Base-by-base conservation (phyloP, 106 monocot genomes). In the Phalaenopsis equestris region DNA sequence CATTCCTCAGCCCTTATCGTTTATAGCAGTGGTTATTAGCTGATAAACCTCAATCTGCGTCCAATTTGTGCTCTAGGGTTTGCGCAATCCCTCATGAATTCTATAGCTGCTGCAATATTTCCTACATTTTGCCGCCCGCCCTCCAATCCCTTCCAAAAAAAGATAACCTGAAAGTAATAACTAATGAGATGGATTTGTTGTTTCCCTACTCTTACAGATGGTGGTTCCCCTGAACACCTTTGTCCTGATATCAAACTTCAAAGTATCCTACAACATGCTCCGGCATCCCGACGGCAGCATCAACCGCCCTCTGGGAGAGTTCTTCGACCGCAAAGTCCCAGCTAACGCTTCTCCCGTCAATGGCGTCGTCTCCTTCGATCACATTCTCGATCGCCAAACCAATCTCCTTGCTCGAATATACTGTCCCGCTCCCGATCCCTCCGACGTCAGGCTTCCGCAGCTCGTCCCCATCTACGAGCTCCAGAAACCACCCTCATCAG, bases 221-320 rank as follows among this genome's bases (percentile, higher is more conserved):
- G 95, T 86, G 75, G 95, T 95, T 41, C 95, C 95, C 10, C 83
- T 95, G 49, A 90, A 95, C 80, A 95, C 95, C 61, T 95, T 90
- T 90, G 95, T 95, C 10, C 90, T 95, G 37, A 95, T 95, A 75
- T 95, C 95, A 67, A 95, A 95, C 89, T 95, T 92, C 90, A 95
- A 95, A 79, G 77, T 95, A 19, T 87, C 95, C 11, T 95, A 95
- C 90, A 95, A 92, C 83, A 87, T 95, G 80, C 92, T 92, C 38
- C 88, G 95, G 38, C 92, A 90, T 15, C 87, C 95, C 23, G 95
- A 95, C 43, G 95, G 95, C 56, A 92, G 90, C 79, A 90, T 95
- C 76, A 84, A 95, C 83, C 90, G 95, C 41, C 87, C 87, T 84
- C 84, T 95, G 1, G 90, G 87, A 1, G 95, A 95, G 78, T 95